Evolutionary conservation across 31 red algal genomes (phyloP).

Genomic region (Endocladia muricata): DNA sequence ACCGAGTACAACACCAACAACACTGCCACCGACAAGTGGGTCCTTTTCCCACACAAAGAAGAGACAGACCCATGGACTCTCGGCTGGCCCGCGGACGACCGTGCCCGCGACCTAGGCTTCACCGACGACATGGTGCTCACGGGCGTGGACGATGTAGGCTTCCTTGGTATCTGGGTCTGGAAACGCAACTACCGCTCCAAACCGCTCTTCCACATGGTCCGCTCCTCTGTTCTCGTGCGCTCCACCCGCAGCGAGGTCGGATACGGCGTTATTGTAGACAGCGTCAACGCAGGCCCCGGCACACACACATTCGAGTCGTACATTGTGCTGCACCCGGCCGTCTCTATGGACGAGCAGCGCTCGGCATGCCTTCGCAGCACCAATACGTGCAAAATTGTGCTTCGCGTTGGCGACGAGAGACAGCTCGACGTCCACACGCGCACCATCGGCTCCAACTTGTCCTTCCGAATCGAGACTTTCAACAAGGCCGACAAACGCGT

Average conservation of each 20-base stretch:
- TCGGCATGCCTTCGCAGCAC: neutral
- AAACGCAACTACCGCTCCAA: conserved; percentile 1
- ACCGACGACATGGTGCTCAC: neutral
- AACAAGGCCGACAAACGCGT: neutral
- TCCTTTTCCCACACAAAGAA: neutral
- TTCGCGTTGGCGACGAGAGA: neutral
- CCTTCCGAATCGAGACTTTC: neutral
- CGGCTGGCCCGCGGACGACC: conserved; percentile 17
- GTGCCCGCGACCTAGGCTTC: conserved; percentile 16
- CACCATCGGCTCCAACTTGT: neutral
- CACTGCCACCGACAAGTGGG: neutral
- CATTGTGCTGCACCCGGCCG: neutral
- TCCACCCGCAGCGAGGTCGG: neutral
- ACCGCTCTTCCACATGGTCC: conserved; percentile 9
- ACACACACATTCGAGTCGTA: conserved; percentile 24
- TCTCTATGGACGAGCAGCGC: neutral
- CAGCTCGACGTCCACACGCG: neutral
- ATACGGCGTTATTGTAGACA: conserved; percentile 31
- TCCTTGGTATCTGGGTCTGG: conserved; percentile 11
- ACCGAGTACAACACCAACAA: neutral
- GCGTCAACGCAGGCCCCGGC: neutral
- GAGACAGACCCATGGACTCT: neutral
- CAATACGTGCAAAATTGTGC: neutral
- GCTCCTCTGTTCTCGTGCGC: conserved; percentile 4
- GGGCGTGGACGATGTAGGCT: conserved; percentile 4